phyloP scores from a whole-genome alignment of 164 flowering plant genomes.

The Saururus chinensis region DNA sequence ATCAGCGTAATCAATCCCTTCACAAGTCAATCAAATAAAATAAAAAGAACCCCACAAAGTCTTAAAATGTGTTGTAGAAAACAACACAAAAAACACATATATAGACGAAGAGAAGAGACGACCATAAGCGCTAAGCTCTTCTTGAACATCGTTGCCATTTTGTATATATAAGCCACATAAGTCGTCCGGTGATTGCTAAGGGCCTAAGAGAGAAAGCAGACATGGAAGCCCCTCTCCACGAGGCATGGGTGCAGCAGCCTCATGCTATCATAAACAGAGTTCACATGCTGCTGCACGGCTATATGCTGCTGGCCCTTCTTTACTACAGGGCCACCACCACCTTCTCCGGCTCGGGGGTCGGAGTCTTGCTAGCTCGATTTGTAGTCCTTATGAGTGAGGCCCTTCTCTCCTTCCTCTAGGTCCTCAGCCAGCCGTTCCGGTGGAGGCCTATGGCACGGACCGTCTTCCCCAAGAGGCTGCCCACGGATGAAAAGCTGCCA shows the following conservation, averaged over 20 bases:
- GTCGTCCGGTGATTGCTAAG: no score
- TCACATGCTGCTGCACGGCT: neutral
- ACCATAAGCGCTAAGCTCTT: no score
- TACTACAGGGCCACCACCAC: slow-evolving; percentile 10
- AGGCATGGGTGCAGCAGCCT: neutral
- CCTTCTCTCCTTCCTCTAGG: slow-evolving; percentile 34
- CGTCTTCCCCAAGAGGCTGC: slow-evolving; percentile 33
- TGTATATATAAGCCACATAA: no score
- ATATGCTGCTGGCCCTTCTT: neutral
- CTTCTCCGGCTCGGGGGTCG: neutral
- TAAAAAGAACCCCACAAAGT: no score
- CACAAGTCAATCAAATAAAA: no score
- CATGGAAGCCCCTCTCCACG: slow-evolving; percentile 3
- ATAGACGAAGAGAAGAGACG: no score
- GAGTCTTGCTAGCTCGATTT: slow-evolving; percentile 14
- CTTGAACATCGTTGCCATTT: no score
- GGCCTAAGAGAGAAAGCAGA: no score
- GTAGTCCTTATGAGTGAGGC: slow-evolving; percentile 35
- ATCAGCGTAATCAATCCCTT: no score
- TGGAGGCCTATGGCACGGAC: slow-evolving; percentile 45
- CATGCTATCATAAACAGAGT: slow-evolving; percentile 7
- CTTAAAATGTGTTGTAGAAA: no score
- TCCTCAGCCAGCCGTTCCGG: slow-evolving; percentile 24
- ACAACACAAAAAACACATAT: no score
- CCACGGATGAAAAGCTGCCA: slow-evolving; percentile 27